Evolutionary conservation across 306 rosid species (phyloP), one percentile per base, ranked within the genome.

Genomic region (Calophaca sinica): DNA sequence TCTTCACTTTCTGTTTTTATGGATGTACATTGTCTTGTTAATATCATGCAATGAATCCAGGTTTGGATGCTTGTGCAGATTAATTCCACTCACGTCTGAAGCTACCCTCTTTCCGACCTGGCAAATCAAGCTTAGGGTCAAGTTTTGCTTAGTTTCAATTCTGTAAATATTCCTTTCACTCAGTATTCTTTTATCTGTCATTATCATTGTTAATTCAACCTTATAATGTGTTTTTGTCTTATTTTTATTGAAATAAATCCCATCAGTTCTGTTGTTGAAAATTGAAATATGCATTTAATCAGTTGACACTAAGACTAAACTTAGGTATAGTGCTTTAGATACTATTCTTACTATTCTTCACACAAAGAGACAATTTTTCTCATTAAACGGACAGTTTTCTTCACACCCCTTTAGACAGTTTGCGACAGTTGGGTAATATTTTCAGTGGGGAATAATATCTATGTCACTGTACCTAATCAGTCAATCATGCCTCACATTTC

Each of bases 131-230:
- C 76, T 32, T 64, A 52, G 73, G n/a, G 60, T 48, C 74, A 62
- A 82, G 60, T 84, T 80, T 68, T 77, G 70, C 79, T 48, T 79
- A 54, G 45, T 62, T 70, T 83, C 84, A 80, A 61, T 66, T 69
- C 6, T 90, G 96, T 93, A 87, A 84, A 91, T 90, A 84, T 80
- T 78, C 76, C 35, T 28, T 69, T 76, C 50, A 38, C 44, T 46
- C 67, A 5, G 12, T 31, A 53, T 73, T 65, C 76, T 35, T 66
- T 60, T 60, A 20, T 74, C 73, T 12, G 63, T 38, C 46, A 36
- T 32, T 53, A 46, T 73, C 76, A 57, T 80, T 77, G 81, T 70
- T 80, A 77, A 53, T 62, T 69, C 71, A 42, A 64, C 79, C 41
- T 44, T 71, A 20, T 65, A 55, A 73, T 68, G 78, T 59, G 72